phyloP scores from a whole-genome alignment of 1,284 basidiomycete genomes.

The Naganishia sp. region DNA sequence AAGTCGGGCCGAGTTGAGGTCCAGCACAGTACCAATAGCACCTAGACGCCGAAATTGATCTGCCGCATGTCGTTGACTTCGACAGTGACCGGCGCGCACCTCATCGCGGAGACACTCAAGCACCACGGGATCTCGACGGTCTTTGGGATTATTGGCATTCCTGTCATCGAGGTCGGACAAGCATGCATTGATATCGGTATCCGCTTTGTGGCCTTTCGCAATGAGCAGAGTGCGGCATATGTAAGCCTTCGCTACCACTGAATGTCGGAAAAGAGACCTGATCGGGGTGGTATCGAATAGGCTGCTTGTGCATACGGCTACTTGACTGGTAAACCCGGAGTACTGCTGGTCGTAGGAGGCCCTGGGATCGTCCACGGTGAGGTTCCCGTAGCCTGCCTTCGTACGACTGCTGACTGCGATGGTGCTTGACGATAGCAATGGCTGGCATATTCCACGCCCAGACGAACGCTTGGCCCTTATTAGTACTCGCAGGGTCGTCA shows the following conservation, averaged over 20 bases:
- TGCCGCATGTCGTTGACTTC: background rate
- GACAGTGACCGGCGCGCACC: slow-evolving; percentile 21
- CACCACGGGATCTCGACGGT: slow-evolving; percentile 34
- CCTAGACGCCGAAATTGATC: too few species aligned
- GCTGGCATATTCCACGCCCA: slow-evolving; percentile 34
- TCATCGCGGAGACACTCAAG: slow-evolving; percentile 34
- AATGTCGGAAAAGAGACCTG: background rate
- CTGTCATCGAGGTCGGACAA: slow-evolving; percentile 37
- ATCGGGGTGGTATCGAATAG: slow-evolving; percentile 11
- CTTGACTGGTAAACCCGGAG: slow-evolving; percentile 35
- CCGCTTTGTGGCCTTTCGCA: slow-evolving; percentile 37
- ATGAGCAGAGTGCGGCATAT: slow-evolving; percentile 38
- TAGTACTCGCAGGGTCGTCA: slow-evolving; percentile 36
- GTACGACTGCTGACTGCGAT: background rate
- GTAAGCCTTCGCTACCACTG: slow-evolving; percentile 15
- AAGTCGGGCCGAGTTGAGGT: too few species aligned
- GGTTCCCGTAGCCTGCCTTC: background rate
- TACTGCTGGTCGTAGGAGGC: slow-evolving; percentile 37
- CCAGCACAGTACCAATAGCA: too few species aligned
- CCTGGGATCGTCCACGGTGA: slow-evolving; percentile 38
- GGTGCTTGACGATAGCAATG: slow-evolving; percentile 22
- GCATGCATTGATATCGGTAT: slow-evolving; percentile 37
- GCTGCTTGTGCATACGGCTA: slow-evolving; percentile 37
- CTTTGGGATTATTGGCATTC: slow-evolving; percentile 38
- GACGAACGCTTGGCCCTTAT: slow-evolving; percentile 36